These are phyloP conservation scores for Ochetophila trinervis DNA, from an alignment of 306 rosid species.

Conservation along the genomic window DNA sequence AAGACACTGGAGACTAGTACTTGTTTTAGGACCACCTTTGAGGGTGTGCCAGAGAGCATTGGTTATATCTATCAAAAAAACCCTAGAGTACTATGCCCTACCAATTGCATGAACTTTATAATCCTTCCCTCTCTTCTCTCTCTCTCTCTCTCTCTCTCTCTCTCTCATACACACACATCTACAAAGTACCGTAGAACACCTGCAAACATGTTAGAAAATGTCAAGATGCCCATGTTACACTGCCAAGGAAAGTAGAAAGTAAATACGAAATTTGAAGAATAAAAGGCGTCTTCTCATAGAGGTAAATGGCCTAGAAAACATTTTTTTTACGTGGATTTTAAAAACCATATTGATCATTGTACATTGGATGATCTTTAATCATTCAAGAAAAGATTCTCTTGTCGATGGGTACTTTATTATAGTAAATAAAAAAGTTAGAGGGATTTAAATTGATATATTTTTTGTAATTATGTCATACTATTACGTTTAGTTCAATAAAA, in stretches of 20 bases:
- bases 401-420: slow-evolving; percentile 24
- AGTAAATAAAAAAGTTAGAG: too few species aligned
- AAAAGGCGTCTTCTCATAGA: background rate
- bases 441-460: too few species aligned
- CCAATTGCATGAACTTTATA: slow-evolving; percentile 20
- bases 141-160: slow-evolving; percentile 10
- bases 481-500: too few species aligned
- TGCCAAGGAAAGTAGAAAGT: slow-evolving; percentile 16
- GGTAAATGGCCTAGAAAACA: slow-evolving; percentile 6
- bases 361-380: slow-evolving; percentile 7
- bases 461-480: too few species aligned
- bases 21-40: slow-evolving; percentile 50
- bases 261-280: background rate
- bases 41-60: slow-evolving; percentile 26
- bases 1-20: slow-evolving; percentile 17
- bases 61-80: slow-evolving; percentile 21
- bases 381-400: slow-evolving; percentile 24
- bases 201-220: slow-evolving; percentile 25
- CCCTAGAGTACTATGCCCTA: slow-evolving; percentile 31
- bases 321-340: slow-evolving; percentile 10
- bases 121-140: too few species aligned
- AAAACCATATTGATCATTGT: too few species aligned
- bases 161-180: slow-evolving; percentile 14
- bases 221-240: slow-evolving; percentile 23
- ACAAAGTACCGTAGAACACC: slow-evolving; percentile 29